Evolutionary conservation across 805 yeast genomes (phyloP), one percentile per base, ranked within the genome.

Genomic region (Candida yuanshanica): DNA sequence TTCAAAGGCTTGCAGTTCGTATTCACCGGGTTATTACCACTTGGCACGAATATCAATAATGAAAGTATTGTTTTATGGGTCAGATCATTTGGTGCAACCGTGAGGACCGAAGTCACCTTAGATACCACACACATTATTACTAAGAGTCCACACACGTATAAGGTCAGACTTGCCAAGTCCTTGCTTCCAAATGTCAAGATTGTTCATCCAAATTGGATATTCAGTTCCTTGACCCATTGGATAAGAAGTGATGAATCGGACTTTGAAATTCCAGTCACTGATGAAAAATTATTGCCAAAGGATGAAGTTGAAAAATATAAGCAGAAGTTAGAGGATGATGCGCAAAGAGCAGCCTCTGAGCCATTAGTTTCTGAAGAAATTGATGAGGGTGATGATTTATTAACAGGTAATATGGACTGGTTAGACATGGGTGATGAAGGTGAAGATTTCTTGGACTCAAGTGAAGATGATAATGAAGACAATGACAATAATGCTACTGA

Each of bases 11-110:
- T 81, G 35, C 76, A 77, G 3, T 75, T 93, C 41, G 71, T 91
- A 16, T 83, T 93, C 50, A 83, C 95, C 4, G 97, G 98, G 0
- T 71, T 91, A n/a, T 72, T 93, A 18, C 97, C 97, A 1, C 58
- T 87, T n/a, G 93, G 93, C 2, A 70, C 81, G 11, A 74, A 78
- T 41, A 64, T 85, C 14, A 81, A 83, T 39, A 65, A 72, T 25
- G 93, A 95, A 4, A 96, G 88, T 57, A 85, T 93, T 34, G 96
- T 90, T 2, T 77, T 82, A 18, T 91, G 98, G 97, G 85, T 91
- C 11, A 75, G 76, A 37, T 86, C 90, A 41, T 91, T 91, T 69
- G 99, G 99, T 1, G 97, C 96, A 0, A 69, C 69, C 2, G 89
- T 91, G 7, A 83, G 83, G 1, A 69, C 79, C 4, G 89, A 86